Evolutionary conservation across 805 yeast genomes (phyloP), one percentile per base, ranked within the genome.

Genomic region (Candida qinlingensis): DNA sequence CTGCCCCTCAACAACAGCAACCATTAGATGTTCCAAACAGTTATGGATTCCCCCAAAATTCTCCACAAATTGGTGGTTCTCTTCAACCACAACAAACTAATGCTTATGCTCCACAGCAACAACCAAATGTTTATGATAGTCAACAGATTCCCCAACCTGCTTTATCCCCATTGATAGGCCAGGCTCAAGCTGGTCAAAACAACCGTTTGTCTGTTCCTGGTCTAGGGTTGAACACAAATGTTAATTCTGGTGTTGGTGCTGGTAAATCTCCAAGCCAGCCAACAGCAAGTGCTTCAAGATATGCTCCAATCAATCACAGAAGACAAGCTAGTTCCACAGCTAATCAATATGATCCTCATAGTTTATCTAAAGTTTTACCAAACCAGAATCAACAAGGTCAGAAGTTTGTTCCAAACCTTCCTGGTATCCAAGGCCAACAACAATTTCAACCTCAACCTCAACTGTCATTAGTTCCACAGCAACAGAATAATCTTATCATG

Each of bases 221-320:
- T 34, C 27, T 42, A 4, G 40, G 40, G 11, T 13, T 37, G 8
- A 37, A n/a, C 26, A 29, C 39, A 6, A 36, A 19, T 19, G 28
- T 13, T n/a, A 13, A 11, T 28, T 6, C 38, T 25, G 26, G 29
- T 25, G 36, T 29, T 28, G 39, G 28, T 1, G 31, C 55, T 11
- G 35, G 35, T 1, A 44, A 50, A 31, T 55, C 61, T 3, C 60
- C 60, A 42, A 39, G 27, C 28, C 51, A 45, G 7, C 43, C 53
- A 11, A 53, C 61, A 6, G 53, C 60, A 35, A 51, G 49, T 40
- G 62, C 66, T 9, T 58, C 71, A 0, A 70, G 60, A 47, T 71
- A 72, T 58, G 75, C 75, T 3, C 75, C 76, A 38, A 67, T 60
- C 47, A 60, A 55, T 35, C 65, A 61, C 35, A 58, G 49, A 45